These are phyloP conservation scores for Aspergillus thermomutatus DNA, from an alignment of 2,329 filamentous ascomycete species.

Conservation along the genomic window DNA sequence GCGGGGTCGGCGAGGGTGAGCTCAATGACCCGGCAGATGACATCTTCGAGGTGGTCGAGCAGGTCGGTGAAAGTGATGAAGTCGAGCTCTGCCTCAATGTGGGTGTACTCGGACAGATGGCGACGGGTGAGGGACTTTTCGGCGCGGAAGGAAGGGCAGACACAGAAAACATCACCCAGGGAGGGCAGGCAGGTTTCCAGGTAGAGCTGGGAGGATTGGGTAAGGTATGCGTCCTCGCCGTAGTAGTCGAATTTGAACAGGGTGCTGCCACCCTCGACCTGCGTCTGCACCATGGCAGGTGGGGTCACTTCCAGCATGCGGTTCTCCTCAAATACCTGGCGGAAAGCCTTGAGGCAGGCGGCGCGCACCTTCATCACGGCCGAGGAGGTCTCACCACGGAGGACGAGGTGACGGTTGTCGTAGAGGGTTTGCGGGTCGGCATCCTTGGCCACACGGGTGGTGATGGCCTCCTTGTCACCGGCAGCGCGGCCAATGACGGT, in stretches of 20 bases:
- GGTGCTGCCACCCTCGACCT: constrained; percentile 88
- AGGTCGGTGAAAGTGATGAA: constrained; percentile 92
- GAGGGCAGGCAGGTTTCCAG: constrained; percentile 90
- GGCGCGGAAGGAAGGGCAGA: constrained; percentile 97
- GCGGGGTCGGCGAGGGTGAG: constrained; percentile 69
- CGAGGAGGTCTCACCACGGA: constrained; percentile 81
- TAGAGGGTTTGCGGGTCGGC: constrained; percentile 70
- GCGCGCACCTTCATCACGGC: constrained; percentile 84
- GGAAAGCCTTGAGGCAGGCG: constrained; percentile 76
- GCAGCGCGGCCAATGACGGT: constrained; percentile 74
- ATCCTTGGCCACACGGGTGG: constrained; percentile 71
- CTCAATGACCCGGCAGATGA: constrained; percentile 84
- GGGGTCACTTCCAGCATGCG: constrained; percentile 80
- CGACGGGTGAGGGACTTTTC: constrained; percentile 94
- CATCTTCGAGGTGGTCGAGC: constrained; percentile 77
- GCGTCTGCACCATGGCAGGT: constrained; percentile 88
- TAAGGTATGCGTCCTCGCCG: constrained; percentile 85
- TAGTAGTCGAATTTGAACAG: constrained; percentile 91
- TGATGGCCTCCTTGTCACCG: constrained; percentile 85
- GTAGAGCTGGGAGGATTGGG: constrained; percentile 95
- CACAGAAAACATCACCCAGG: constrained; percentile 93
- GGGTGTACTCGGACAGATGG: constrained; percentile 93
- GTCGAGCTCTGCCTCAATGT: constrained; percentile 94
- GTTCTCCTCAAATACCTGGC: constrained; percentile 71
- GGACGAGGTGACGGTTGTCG: constrained; percentile 77